Evolutionary conservation across 1,284 basidiomycete genomes (phyloP), one percentile per base, ranked within the genome.

Genomic region (Ganoderma lingzhi): DNA sequence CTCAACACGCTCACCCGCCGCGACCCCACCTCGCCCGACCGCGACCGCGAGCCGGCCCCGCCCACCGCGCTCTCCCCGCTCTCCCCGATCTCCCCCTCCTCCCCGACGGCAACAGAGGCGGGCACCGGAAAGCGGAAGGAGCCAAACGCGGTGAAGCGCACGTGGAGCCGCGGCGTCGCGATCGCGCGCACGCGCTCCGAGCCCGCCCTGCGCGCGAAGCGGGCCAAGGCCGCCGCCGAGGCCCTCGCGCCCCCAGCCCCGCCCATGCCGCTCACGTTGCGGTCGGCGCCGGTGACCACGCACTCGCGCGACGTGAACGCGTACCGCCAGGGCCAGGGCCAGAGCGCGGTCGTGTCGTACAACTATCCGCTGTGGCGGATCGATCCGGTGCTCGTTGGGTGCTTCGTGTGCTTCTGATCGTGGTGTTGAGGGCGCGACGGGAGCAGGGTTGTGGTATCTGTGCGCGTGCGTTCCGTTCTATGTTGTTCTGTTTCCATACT

Each of bases 331-430:
- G 23, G 9, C 5, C 30, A 15, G 14, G 32, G 30, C 51, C 6
- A 14, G 53, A 58, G 17, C 28, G 42, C 64, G 30, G 44, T 66
- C 62, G 55, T 63, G 42, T 32, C 58, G 39, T 68, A 66, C 41
- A 37, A 56, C 53, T 60, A 71, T 42, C 70, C 70, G 39, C 15
- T 71, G 15, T 65, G 64, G 66, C 32, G 70, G 61, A n/a, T 71
- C 37, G 70, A 71, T 62, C 70, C 70, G 51, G 66, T 65, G 23
- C 30, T 71, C 59, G 45, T 71, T 32, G 70, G 70, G 28, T 71
- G 66, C 44, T 64, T 71, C 42, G 70, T 71, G 23, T 59, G 59
- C 19, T 39, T 70, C 61, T 68, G 56, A 23, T 1, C 17, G 6
- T 41, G 39, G 9, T 9, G 9, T 4, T 37, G 37, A 37, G 37